phyloP scores from a whole-genome alignment of 371 early-diverging fungal species.

The Saksenaea oblongispora region DNA sequence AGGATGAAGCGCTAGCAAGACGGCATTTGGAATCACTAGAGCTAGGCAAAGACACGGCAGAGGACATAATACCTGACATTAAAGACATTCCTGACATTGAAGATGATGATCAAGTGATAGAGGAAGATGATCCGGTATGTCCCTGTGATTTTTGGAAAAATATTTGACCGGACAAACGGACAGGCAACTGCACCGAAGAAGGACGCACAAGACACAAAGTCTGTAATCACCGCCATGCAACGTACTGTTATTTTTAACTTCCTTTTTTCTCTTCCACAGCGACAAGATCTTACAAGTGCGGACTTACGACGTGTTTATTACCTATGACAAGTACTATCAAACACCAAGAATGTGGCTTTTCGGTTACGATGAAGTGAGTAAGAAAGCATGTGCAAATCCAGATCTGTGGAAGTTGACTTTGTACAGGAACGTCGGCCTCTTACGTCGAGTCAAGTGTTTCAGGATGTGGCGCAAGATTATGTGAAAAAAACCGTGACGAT shows the following conservation, averaged over 20 bases:
- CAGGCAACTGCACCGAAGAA: not conserved
- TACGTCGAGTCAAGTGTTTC: constrained; percentile 84
- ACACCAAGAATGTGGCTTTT: constrained; percentile 96
- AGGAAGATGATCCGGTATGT: constrained; percentile 72
- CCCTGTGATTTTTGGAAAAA: not conserved
- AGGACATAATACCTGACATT: constrained; percentile 65
- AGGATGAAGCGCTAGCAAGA: constrained; percentile 38
- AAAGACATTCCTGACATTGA: constrained; percentile 96
- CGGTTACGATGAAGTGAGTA: constrained; percentile 87
- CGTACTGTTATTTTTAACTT: not conserved
- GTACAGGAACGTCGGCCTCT: constrained; percentile 76
- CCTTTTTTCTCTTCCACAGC: constrained; percentile 25
- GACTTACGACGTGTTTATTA: constrained; percentile 96
- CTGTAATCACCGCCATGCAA: not conserved
- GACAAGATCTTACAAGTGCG: constrained; percentile 92
- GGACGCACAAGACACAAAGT: constrained; percentile 14
- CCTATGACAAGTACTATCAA: constrained; percentile 98
- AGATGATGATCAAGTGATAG: constrained; percentile 68
- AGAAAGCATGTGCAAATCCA: not conserved
- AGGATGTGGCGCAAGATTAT: constrained; percentile 97
- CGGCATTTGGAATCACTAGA: constrained; percentile 30
- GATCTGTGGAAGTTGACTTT: not conserved
- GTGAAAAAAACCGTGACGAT: constrained; percentile 98
- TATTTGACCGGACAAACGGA: not conserved
- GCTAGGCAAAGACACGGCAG: constrained; percentile 18